Base-by-base conservation (phyloP, 176 grass and related monocot genomes). In the barley (Hordeum vulgare) region DNA sequence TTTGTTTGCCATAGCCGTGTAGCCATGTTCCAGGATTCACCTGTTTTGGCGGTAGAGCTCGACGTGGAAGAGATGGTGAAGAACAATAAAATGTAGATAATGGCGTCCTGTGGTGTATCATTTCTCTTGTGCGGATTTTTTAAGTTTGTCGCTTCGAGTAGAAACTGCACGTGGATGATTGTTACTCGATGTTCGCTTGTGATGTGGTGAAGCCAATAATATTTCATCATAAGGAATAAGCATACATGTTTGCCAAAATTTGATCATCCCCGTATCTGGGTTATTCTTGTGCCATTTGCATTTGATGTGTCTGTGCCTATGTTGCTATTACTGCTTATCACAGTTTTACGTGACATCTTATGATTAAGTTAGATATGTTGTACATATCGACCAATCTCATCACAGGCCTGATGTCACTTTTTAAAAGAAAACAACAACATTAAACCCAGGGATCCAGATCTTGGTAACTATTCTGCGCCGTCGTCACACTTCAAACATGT, bases 11-110 rank as follows among this genome's bases (percentile, higher is more conserved):
- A 85, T 87, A 94, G 96, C 67, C 40, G 21, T 47, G 27, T 81
- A 67, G 91, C 93, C 59, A 92, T 94, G 87, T 85, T 60, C 42
- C 87, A 90, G 78, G 96, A 99, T 70, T 86, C 74, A 76, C 82
- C 91, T 23, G 83, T 96, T 77, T 74, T 99, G 74, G 91, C 93
- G 40, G 91, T 96, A 9, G 96, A 99, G 91, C 88, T 99, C 37
- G 93, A 99, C 44, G 93, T 99, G 42, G 91, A 96, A 72, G 91
- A 96, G 77, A 96, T 99, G 93, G 91, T 75, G 35, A 99, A 96
- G 84, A 92, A 80, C 49, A 87, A 83, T 51, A 96, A 99, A 82
- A 84, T 72, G 56, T 90, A 94, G 90, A 76, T 57, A 83, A 40
- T 42, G 88, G 64, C 78, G 25, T 77, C 29, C 8, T 36, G 71